Evolutionary conservation across 2,329 filamentous ascomycete species (phyloP), one percentile per base, ranked within the genome.

Genomic region (Aspergillus sp.): DNA sequence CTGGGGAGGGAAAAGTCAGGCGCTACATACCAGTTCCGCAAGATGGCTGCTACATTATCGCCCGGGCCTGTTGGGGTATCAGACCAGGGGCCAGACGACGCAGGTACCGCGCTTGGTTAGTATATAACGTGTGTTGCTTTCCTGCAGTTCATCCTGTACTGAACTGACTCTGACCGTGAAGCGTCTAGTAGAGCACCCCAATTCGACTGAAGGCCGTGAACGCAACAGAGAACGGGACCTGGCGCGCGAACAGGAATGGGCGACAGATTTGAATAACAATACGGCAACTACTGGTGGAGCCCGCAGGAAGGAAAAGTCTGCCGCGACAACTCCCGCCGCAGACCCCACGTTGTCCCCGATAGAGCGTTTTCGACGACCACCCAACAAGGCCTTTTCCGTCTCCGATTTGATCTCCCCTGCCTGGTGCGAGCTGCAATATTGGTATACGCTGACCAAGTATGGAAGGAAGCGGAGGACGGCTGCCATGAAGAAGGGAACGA

Each of bases 391-490:
- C 0, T 76, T 97, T 5, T 88, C 86, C 0, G 93, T 97, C 1
- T 89, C 87, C 2, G 93, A 98, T 65, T 71, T 97, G 27, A 81
- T 90, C 0, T 85, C 88, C 1, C 90, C 90, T 2, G 84, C 90
- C 5, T 98, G 93, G 93, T 98, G 93, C 65, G 91, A 98, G 67
- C 67, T 97, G 49, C 90, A 97, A 64, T 94, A 95, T 59, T 89
- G 82, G 74, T 96, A 94, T 68, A 87, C 82, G 0, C 75, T 98
- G 46, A 86, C 83, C 3, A 82, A 80, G 46, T 80, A 84, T 60
- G 93, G 91, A 1, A 80, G 79, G 48, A 90, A 86, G 62, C 84
- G 79, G 45, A 75, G 75, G 32, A 97, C 90, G 0, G 67, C 78
- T 2, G 88, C 88, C 0, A 98, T 98, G 93, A 84, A 82, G 62